phyloP scores from a whole-genome alignment of 371 early-diverging fungal species.

The Mucor mucedo region DNA sequence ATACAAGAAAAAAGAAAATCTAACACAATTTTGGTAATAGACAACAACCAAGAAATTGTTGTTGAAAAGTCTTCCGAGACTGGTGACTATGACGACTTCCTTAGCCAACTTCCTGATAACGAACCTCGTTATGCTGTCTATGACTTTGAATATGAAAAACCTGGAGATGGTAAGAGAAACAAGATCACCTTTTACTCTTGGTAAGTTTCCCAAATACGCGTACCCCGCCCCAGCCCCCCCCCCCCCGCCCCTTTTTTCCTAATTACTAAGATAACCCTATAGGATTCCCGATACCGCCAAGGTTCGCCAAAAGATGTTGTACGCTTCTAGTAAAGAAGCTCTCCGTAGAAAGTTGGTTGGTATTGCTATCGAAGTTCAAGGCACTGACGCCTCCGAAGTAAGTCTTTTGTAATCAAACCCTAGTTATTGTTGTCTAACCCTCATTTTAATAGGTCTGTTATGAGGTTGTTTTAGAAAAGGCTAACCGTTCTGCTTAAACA shows the following conservation, averaged over 20 bases:
- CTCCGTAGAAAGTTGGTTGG: slow-evolving; percentile 81
- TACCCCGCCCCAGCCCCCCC: background rate
- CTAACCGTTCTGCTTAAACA: slow-evolving; percentile 46
- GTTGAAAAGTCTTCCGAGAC: slow-evolving; percentile 66
- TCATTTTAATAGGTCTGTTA: slow-evolving; percentile 62
- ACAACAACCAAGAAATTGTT: slow-evolving; percentile 63
- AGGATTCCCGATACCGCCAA: slow-evolving; percentile 87
- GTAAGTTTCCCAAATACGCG: slow-evolving; percentile 30
- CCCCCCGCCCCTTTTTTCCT: too few species aligned
- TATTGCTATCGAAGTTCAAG: slow-evolving; percentile 83
- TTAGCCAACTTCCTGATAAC: slow-evolving; percentile 63
- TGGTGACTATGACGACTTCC: slow-evolving; percentile 70
- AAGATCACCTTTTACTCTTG: slow-evolving; percentile 65
- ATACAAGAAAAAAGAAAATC: background rate
- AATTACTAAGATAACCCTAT: slow-evolving; percentile 1
- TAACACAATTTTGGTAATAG: slow-evolving; percentile 23
- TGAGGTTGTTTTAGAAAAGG: slow-evolving; percentile 82
- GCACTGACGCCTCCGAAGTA: slow-evolving; percentile 76
- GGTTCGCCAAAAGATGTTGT: slow-evolving; percentile 90
- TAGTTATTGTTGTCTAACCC: background rate
- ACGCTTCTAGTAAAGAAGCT: slow-evolving; percentile 87
- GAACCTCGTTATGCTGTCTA: slow-evolving; percentile 87
- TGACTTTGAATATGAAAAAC: slow-evolving; percentile 78
- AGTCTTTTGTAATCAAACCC: background rate
- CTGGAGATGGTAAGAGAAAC: slow-evolving; percentile 72